These are phyloP conservation scores for Candida michaelii DNA, from an alignment of 805 yeast species.

Conservation along the genomic window DNA sequence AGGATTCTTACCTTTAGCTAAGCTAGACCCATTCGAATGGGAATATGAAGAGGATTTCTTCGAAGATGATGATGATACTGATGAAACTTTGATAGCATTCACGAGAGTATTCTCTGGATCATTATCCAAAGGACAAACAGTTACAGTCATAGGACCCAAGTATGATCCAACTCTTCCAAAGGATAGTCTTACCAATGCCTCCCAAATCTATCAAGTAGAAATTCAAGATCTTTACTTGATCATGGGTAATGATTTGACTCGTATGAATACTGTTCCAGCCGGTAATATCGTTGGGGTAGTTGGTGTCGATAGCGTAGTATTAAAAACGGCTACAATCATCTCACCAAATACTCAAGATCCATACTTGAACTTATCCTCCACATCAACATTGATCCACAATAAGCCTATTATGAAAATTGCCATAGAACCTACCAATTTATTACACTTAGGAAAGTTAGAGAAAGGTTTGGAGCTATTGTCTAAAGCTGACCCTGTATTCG, in stretches of 20 bases:
- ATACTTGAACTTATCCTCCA: slow-evolving; percentile 58
- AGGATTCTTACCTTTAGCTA: slow-evolving; percentile 25
- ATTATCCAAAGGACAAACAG: slow-evolving; percentile 67
- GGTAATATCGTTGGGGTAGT: slow-evolving; percentile 95
- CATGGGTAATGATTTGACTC: slow-evolving; percentile 89
- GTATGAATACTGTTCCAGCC: slow-evolving; percentile 80
- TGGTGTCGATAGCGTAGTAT: slow-evolving; percentile 77
- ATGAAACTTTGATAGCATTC: slow-evolving; percentile 80
- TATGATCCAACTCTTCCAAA: slow-evolving; percentile 60
- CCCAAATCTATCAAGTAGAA: slow-evolving; percentile 55
- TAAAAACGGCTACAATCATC: slow-evolving; percentile 82
- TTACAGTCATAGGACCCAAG: slow-evolving; percentile 82
- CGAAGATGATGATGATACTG: slow-evolving; percentile 44
- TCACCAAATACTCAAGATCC: slow-evolving; percentile 59
- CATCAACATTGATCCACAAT: slow-evolving; percentile 50
- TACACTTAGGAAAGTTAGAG: slow-evolving; percentile 71
- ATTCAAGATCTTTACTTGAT: slow-evolving; percentile 72
- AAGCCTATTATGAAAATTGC: slow-evolving; percentile 95
- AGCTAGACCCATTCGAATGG: slow-evolving; percentile 43
- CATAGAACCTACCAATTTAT: slow-evolving; percentile 88
- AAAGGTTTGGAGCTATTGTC: slow-evolving; percentile 76
- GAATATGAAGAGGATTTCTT: slow-evolving; percentile 49
- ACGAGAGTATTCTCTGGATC: slow-evolving; percentile 89
- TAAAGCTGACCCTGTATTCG: slow-evolving; percentile 93
- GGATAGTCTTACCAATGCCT: slow-evolving; percentile 38